Evolutionary conservation across 192 early-diverging fungal species (phyloP).

Genomic region (Backusella psychrophila): DNA sequence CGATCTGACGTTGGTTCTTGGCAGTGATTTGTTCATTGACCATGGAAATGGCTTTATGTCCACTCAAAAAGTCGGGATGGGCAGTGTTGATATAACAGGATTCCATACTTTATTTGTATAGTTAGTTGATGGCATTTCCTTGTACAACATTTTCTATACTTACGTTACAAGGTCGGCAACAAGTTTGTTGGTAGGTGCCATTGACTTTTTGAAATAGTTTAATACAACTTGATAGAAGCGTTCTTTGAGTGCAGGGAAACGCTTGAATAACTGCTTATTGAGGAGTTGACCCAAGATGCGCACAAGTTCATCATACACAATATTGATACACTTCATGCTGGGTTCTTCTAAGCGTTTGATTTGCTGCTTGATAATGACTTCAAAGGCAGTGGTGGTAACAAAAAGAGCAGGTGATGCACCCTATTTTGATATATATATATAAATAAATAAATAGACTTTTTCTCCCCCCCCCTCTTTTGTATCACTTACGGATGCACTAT

Average conservation of each 20-base stretch:
- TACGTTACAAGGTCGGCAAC: conserved; percentile 88
- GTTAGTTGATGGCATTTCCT: too few relatives aligned
- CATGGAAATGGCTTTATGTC: conserved; percentile 92
- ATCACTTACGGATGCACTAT: conserved; percentile 84
- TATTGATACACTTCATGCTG: conserved; percentile 88
- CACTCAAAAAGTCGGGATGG: conserved; percentile 98
- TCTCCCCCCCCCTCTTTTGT: too few relatives aligned
- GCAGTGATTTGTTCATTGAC: conserved; percentile 69
- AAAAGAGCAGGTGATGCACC: conserved; percentile 97
- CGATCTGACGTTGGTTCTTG: conserved; percentile 20
- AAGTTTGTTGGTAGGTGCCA: conserved; percentile 92
- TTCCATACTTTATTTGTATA: conserved; percentile 66
- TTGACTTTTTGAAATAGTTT: conserved; percentile 88
- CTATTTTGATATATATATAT: conserved; percentile 23
- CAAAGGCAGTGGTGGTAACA: conserved; percentile 97
- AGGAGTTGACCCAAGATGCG: conserved; percentile 92
- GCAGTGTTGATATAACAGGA: conserved; percentile 97
- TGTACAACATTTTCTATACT: conserved; percentile 9
- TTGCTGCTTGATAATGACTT: conserved; percentile 98
- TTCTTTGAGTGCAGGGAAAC: conserved; percentile 94
- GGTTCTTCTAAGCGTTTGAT: conserved; percentile 98
- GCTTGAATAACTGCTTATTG: conserved; percentile 90
- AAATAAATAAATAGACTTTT: too few relatives aligned
- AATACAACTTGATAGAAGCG: conserved; percentile 93
- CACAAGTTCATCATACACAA: conserved; percentile 98